A percentile compares a stretch with the other conserved stretches of the same genome.
Conservation (phyloP, 805 yeast genomes). For the Brettanomyces bruxellensis region DNA sequence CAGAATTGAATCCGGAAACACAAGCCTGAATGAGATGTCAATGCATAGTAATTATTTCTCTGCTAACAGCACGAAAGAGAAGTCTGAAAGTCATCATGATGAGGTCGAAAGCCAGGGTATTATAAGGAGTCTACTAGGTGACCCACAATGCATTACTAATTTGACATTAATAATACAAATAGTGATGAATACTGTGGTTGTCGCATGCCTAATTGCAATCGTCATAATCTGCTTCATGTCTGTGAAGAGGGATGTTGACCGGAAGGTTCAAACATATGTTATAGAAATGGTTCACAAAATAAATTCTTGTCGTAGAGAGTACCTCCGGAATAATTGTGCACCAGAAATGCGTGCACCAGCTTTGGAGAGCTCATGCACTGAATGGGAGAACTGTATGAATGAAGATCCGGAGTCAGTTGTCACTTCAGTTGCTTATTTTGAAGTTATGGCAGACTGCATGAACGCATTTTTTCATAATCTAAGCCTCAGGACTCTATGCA, state of each 20-base stretch:
- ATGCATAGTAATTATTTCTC: background rate
- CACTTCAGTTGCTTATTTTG: conserved; percentile 25
- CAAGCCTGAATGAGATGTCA: background rate
- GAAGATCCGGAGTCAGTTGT: conserved; percentile 50
- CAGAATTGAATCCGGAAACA: background rate
- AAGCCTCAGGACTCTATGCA: conserved; percentile 16
- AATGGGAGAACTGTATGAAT: conserved; percentile 79
- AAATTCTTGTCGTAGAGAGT: conserved; percentile 60
- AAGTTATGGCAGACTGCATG: conserved; percentile 25
- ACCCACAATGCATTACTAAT: conserved; percentile 21
- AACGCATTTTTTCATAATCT: conserved; percentile 25
- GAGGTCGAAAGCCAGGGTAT: conserved; percentile 1
- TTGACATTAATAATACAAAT: conserved; percentile 19
- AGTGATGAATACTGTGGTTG: conserved; percentile 16
- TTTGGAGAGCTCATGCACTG: conserved; percentile 55
- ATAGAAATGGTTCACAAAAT: conserved; percentile 55
- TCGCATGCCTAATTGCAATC: conserved; percentile 11
- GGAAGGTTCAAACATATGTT: conserved; percentile 56
- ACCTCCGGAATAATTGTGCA: conserved; percentile 62
- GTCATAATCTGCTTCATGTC: conserved; percentile 16
- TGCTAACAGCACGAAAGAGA: background rate
- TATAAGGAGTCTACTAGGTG: conserved; percentile 11
- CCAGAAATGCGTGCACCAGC: conserved; percentile 64
- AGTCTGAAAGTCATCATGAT: background rate
- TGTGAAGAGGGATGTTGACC: conserved; percentile 50